Conservation (phyloP, 208 protist species). For the Leishmania major region DNA sequence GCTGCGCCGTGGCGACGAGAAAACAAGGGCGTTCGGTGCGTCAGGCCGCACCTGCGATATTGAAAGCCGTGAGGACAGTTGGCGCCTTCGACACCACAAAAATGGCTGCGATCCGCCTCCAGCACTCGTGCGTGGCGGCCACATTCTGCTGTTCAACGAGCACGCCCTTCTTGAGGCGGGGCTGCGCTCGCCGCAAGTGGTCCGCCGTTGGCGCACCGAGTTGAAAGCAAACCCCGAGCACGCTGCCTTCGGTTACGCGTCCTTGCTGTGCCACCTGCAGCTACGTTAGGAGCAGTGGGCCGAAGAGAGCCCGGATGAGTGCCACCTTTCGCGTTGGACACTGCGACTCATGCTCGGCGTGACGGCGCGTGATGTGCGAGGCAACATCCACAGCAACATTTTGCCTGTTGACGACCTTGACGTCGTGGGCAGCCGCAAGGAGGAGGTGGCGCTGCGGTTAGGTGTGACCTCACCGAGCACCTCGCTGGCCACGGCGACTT, state of each 20-base stretch:
- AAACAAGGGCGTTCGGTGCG: not conserved
- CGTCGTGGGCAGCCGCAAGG: conserved; percentile 48
- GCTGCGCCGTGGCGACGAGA: not conserved
- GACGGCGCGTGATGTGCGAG: conserved; percentile 34
- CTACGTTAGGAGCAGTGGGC: conserved; percentile 26
- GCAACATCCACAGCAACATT: conserved; percentile 42
- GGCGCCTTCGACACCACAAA: too few relatives aligned
- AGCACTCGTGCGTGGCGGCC: conserved; percentile 13
- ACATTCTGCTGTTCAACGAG: conserved; percentile 34
- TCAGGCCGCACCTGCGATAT: not conserved
- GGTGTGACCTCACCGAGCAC: conserved; percentile 46
- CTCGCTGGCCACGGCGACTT: conserved; percentile 11
- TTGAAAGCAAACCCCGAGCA: conserved; percentile 29
- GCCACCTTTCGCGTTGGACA: conserved; percentile 35
- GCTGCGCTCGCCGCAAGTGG: conserved; percentile 32
- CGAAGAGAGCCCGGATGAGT: conserved; percentile 25
- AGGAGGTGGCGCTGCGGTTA: conserved; percentile 48
- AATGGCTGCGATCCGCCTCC: too few relatives aligned
- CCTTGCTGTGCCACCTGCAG: conserved; percentile 46
- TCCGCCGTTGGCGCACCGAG: conserved; percentile 37
- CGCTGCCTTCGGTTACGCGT: conserved; percentile 34
- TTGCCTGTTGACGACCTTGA: conserved; percentile 62
- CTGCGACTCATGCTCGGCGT: conserved; percentile 58
- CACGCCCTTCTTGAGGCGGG: conserved; percentile 43
- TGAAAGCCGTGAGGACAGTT: too few relatives aligned